Evolutionary conservation across 208 protist genomes (phyloP), one percentile per base, ranked within the genome.

Genomic region (Spongospora subterranea): DNA sequence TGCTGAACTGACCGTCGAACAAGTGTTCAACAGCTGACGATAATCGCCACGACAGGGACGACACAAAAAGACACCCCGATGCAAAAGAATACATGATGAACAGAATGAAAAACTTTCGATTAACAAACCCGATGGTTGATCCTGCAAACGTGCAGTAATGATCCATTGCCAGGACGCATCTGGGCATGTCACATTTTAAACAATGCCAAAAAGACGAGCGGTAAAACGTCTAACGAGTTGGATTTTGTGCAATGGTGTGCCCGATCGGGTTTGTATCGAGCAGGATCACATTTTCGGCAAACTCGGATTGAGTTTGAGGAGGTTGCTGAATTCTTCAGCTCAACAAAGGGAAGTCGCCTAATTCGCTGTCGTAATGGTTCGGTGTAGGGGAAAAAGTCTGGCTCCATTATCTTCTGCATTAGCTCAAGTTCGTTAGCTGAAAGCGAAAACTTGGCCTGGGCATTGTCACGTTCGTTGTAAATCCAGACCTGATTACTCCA

Each of bases 91-190:
- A 92, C 32, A 92, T 46, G 32, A 92, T 45, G 50, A 92, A 92
- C 90, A 92, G 53, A 17, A 92, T 32, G 50, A 92, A 92, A 71
- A 90, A 92, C 53, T 92, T 92, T 1, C 88, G 77, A 41, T 92
- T 92, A 43, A 64, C 60, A 24, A 90, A 65, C 35, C 90, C 90
- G 43, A 92, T 82, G 60, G 88, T 90, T 17, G 76, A 89, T 32
- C 45, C 20, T 6, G 88, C 90, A 38, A 76, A 92, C 50, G 90
- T 46, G 77, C 90, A 91, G 54, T 82, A 91, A 54, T 91, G 89
- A 0, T 91, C 89, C 89, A 46, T 90, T 39, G n/a, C 35, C 24
- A 89, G 43, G n/a, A 89, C 46, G 43, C 88, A 45, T n/a, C n/a
- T 32, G 88, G n/a, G n/a, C n/a, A n/a, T n/a, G n/a, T n/a, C n/a